Percentiles rank a stretch among this genome's conserved stretches.
Conservation (phyloP, 768 basidiomycete genomes). For the Agrocybe praecox region DNA sequence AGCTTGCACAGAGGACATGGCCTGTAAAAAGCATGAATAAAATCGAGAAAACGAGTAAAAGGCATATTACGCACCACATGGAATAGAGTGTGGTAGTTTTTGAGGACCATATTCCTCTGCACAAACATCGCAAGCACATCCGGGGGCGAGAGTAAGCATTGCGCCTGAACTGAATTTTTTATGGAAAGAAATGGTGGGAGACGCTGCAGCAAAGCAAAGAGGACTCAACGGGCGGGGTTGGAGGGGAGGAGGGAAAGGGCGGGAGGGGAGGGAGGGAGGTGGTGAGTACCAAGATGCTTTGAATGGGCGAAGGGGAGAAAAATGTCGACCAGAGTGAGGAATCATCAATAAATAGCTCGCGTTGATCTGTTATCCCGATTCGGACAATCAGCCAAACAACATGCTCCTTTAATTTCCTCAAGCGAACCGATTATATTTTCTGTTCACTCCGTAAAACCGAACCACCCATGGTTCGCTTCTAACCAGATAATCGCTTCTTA, state of each 20-base stretch:
- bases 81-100: conserved; percentile 77
- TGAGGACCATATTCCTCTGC: conserved; percentile 82
- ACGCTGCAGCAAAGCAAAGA: neutral
- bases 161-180: neutral
- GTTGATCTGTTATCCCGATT: neutral
- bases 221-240: neutral
- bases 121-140: conserved; percentile 88
- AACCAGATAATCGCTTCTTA: too few relatives aligned
- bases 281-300: conserved; percentile 28
- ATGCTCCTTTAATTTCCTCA: neutral
- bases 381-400: neutral
- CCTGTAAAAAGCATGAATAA: conserved; percentile 42
- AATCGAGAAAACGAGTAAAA: conserved; percentile 20
- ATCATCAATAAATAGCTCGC: conserved; percentile 5
- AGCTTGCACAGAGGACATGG: conserved; percentile 77
- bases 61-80: conserved; percentile 58
- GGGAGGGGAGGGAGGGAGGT: conserved; percentile 15
- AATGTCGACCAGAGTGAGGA: conserved; percentile 35
- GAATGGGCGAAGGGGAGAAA: conserved; percentile 48
- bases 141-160: conserved; percentile 83
- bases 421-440: neutral
- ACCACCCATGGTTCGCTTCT: neutral
- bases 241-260: conserved; percentile 1
- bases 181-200: conserved; percentile 28
- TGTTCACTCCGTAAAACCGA: neutral